Evolutionary conservation across 2,329 filamentous ascomycete genomes (phyloP), one percentile per base, ranked within the genome.

Genomic region (Xylariaceae sp.): DNA sequence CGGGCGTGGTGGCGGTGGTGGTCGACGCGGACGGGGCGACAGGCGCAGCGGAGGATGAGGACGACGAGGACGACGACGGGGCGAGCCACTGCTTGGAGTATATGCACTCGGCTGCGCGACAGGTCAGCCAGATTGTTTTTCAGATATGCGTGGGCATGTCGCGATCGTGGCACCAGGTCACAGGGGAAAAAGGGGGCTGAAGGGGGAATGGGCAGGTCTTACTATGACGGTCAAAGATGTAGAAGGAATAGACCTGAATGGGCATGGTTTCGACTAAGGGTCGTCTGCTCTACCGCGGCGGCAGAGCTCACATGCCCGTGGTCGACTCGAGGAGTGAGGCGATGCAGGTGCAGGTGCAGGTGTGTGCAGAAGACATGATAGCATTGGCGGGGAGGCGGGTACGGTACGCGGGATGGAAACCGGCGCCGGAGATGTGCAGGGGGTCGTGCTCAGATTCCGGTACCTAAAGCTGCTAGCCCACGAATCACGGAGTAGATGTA

Each of bases 211-310:
- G 19, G 19, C 13, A 13, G 5, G 23, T 14, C 75, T 56, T 72
- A 95, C 92, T 94, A 64, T 98, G 92, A 46, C 92, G 83, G 66
- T 98, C 92, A 60, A 98, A 98, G 57, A 98, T 95, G 71, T 94
- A 94, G 65, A 98, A 94, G 39, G 88, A 89, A 66, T 93, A 96
- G 61, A 96, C 84, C 41, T 57, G 55, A 49, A 56, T 48, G 40
- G 83, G 80, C 92, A 98, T 96, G 56, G 50, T 67, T 33, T 36
- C 38, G 41, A 31, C 22, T 34, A 25, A 32, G 42, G 35, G 24
- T n/a, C n/a, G n/a, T n/a, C 32, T 37, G 38, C 30, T 41, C 43
- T 39, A 41, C 31, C 32, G 38, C 19, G 29, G 35, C 37, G 39
- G 42, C 38, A 37, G 42, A 38, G 46, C 42, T 51, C 41, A 51